Conservation (phyloP, 2,329 filamentous ascomycete species). For the Juglanconis sp. region DNA sequence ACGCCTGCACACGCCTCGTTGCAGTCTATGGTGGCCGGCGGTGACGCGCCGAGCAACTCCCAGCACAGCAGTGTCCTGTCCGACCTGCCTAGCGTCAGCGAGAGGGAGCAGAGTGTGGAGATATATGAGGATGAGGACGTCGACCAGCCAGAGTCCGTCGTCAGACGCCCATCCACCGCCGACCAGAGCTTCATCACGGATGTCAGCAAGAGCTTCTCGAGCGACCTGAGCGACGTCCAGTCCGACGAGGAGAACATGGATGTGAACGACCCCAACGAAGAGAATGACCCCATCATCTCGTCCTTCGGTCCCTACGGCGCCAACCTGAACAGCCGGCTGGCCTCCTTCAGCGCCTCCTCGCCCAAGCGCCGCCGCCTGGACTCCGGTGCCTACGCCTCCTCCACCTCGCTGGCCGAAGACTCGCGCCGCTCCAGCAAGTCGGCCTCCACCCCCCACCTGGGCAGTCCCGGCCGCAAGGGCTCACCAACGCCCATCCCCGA, state of each 20-base stretch:
- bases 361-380: constrained; percentile 41
- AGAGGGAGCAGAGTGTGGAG: constrained; percentile 41
- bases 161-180: not conserved
- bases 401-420: constrained; percentile 23
- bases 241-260: constrained; percentile 41
- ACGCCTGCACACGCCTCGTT: constrained; percentile 40
- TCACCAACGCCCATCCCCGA: constrained; percentile 15
- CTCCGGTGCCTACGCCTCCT: constrained; percentile 12
- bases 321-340: constrained; percentile 77
- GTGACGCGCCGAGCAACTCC: constrained; percentile 32
- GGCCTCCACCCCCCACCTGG: constrained; percentile 20
- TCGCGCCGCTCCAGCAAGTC: constrained; percentile 28
- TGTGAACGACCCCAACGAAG: constrained; percentile 78
- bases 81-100: constrained; percentile 29
- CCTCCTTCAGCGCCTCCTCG: constrained; percentile 70
- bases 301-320: constrained; percentile 90
- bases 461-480: not conserved
- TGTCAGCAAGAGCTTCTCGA: constrained; percentile 51
- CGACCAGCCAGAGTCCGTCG: constrained; percentile 43
- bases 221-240: constrained; percentile 50
- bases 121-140: constrained; percentile 71
- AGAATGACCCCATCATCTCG: constrained; percentile 89
- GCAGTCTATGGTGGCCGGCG: constrained; percentile 15
- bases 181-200: constrained; percentile 47
- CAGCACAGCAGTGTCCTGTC: constrained; percentile 32